phyloP scores from a whole-genome alignment of 2,329 filamentous ascomycete genomes.

The Verruconis gallopava region DNA sequence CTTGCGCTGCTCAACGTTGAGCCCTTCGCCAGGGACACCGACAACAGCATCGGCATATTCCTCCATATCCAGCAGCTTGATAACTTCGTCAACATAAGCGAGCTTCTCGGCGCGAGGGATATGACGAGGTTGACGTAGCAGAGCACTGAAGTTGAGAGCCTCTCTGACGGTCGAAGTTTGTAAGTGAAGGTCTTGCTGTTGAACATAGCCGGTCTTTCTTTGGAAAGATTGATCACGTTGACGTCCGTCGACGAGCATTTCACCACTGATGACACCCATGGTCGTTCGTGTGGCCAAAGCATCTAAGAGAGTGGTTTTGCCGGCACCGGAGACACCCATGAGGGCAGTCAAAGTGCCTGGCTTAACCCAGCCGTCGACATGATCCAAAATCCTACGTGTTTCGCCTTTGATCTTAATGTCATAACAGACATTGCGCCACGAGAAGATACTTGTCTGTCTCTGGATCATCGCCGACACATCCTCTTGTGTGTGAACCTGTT shows the following conservation, averaged over 20 bases:
- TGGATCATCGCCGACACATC: conserved; percentile 25
- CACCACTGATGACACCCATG: conserved; percentile 77
- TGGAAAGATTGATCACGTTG: conserved; percentile 73
- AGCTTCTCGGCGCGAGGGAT: conserved; percentile 66
- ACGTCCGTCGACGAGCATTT: conserved; percentile 70
- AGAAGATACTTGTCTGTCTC: conserved; percentile 64
- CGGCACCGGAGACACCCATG: conserved; percentile 88
- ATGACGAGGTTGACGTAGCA: conserved; percentile 69
- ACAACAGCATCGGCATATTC: conserved; percentile 83
- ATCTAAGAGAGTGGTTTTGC: conserved; percentile 83
- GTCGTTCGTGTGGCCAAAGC: conserved; percentile 74
- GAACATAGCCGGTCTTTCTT: conserved; percentile 82
- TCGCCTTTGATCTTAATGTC: conserved; percentile 70
- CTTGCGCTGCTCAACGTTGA: conserved; percentile 55
- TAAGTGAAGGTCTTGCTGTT: conserved; percentile 84
- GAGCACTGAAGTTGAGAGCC: conserved; percentile 71
- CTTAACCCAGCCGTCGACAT: conserved; percentile 89
- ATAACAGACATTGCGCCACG: conserved; percentile 74
- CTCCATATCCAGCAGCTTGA: conserved; percentile 81
- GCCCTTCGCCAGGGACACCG: conserved; percentile 77
- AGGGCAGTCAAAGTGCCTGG: conserved; percentile 79
- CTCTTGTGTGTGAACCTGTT: conserved; percentile 15
- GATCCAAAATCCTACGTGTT: conserved; percentile 61
- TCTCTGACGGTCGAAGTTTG: conserved; percentile 78
- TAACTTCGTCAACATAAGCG: conserved; percentile 79